Evolutionary conservation across 306 rosid species (phyloP), one percentile per base, ranked within the genome.

Genomic region (Senna siamea): DNA sequence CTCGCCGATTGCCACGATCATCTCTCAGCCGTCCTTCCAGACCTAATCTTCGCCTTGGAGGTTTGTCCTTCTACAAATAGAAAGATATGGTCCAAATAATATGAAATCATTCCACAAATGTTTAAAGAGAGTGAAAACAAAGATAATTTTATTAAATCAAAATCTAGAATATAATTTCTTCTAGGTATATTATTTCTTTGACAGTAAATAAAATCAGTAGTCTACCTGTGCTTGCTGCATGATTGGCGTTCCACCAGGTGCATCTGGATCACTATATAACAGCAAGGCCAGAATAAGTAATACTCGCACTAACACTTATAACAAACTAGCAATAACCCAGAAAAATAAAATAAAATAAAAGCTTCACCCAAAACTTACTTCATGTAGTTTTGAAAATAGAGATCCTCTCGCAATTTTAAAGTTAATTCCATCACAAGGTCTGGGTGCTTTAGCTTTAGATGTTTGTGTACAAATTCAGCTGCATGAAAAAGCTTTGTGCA

Each of bases 401-500:
- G 83, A 59, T 94, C 99, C 82, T 94, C 97, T 2, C 93, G 88
- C 85, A 94, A 63, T 88, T 89, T 94, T 9, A 87, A 55, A 75
- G 97, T 92, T 74, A 87, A 85, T 46, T 94, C 99, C 80, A 89
- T 35, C 72, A 82, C 85, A 76, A 92, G 90, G 48, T 94, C 99
- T 48, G 95, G 84, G 72, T 94, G 99, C 79, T 92, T 94, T 76
- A 94, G 79, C 79, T 92, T 94, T 54, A 94, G 92, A 82, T 94
- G 99, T 79, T 94, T 94, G 72, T 88, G 89, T 69, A 94, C 99
- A 87, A 88, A 94, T 76, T 94, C 99, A 47, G 99, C 71, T 30
- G 97, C 99, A 83, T 94, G 99, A 76, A 94, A 94, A 58, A 94
- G 96, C 90, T 94, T 94, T 19, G 99, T 94, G 89, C 99, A 94